phyloP scores from a whole-genome alignment of 2,329 filamentous ascomycete species.

The Exophiala oligosperma region DNA sequence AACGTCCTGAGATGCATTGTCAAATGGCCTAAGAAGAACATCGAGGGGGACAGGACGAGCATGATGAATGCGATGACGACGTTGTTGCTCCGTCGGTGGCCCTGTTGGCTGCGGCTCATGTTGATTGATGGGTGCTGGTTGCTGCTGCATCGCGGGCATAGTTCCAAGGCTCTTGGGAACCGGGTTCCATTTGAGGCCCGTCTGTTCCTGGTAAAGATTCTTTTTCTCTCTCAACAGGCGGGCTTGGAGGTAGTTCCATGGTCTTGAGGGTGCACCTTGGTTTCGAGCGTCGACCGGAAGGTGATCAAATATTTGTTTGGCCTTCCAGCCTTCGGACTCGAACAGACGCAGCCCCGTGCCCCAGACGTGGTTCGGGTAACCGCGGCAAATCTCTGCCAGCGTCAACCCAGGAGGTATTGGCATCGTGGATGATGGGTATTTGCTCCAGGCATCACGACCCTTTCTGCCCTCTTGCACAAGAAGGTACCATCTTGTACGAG shows the following conservation, averaged over 20 bases:
- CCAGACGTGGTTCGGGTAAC: slow-evolving; percentile 28
- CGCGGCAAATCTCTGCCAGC: slow-evolving; percentile 16
- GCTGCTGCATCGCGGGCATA: too few species aligned
- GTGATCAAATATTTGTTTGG: slow-evolving; percentile 15
- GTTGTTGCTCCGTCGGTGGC: too few species aligned
- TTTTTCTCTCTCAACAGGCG: slow-evolving; percentile 23
- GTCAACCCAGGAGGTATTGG: slow-evolving; percentile 20
- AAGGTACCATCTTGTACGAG: slow-evolving; percentile 8
- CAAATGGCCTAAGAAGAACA: too few species aligned
- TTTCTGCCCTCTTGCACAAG: slow-evolving; percentile 4
- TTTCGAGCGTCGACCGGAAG: slow-evolving; percentile 16
- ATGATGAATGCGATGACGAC: too few species aligned
- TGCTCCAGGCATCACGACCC: not conserved
- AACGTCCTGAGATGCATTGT: too few species aligned
- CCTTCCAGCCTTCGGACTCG: slow-evolving; percentile 23
- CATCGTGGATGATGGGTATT: not conserved
- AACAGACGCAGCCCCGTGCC: slow-evolving; percentile 24
- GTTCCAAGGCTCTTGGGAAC: not conserved
- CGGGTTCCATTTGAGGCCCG: not conserved
- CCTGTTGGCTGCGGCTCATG: too few species aligned
- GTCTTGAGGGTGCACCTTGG: slow-evolving; percentile 3
- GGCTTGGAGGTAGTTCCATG: slow-evolving; percentile 28
- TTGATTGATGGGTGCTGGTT: too few species aligned
- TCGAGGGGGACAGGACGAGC: too few species aligned
- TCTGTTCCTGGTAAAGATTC: slow-evolving; percentile 16